Evolutionary conservation across 164 flowering plant genomes (phyloP), one percentile per base, ranked within the genome.

Genomic region (Kalanchoe fedtschenkoi): DNA sequence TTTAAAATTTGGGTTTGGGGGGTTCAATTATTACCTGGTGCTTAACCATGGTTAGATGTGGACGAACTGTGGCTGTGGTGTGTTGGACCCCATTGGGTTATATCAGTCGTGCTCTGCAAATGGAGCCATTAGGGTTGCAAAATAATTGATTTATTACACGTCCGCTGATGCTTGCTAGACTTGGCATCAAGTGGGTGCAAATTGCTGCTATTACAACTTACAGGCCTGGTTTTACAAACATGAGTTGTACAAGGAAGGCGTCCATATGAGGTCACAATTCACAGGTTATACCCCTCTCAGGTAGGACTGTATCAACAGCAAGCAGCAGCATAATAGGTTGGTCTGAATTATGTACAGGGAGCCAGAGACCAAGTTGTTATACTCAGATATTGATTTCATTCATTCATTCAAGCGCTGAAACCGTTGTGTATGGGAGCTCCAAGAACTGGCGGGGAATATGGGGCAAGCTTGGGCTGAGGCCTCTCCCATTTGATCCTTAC

Each of bases 391-490:
- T 15, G 46, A 42, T 5, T 15, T 42, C n/a, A 1, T 5, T 61
- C 51, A 21, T 21, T 4, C 26, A 33, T 54, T 81, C 75, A 92
- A 22, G 98, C 95, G 61, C 86, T 89, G 80, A 85, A 89, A 3
- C 95, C 95, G 51, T 37, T 72, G 32, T 70, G 66, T 51, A 83
- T 76, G 56, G n/a, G 96, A 83, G 73, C 95, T 87, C 89, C 96
- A 83, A 14, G 78, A 76, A 21, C 71, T 68, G 7, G 80, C 37
- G 42, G 96, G 95, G 62, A 88, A 34, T 17, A 37, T 69, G 14
- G 62, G 34, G 53, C 98, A 89, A 53, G 97, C 91, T 75, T 88
- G 86, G 0, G 82, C 76, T 0, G 95, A 73, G 30, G 85, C 96
- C 70, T 86, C 89, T 0, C 78, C 79, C 96, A 92, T 86, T 66